Evolutionary conservation across 306 rosid genomes (phyloP).

Genomic region (Quercus variabilis): DNA sequence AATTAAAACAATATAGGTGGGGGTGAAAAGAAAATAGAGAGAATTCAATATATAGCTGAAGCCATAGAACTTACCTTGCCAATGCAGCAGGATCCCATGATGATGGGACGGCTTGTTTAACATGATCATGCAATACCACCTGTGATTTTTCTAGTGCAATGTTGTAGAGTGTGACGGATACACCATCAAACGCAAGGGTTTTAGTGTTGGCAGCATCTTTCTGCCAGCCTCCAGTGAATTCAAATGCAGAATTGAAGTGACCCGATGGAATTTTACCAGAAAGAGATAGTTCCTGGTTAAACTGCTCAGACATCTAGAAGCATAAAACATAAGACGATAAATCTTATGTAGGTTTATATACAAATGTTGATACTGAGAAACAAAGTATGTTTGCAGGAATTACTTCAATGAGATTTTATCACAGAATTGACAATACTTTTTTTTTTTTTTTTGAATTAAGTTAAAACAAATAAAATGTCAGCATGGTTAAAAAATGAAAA

Average conservation of each 20-base stretch:
- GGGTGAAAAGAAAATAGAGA: not conserved
- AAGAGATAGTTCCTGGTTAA: slow-evolving; percentile 72
- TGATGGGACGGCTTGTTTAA: slow-evolving; percentile 75
- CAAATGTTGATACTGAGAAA: not conserved
- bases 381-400: not conserved
- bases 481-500: not conserved
- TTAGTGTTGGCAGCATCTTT: slow-evolving; percentile 84
- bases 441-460: not conserved
- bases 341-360: not conserved
- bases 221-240: slow-evolving; percentile 71
- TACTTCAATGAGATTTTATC: not conserved
- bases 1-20: too few species aligned
- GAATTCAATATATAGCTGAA: not conserved
- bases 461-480: not conserved
- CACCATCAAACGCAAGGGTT: slow-evolving; percentile 75
- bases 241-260: slow-evolving; percentile 75
- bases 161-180: slow-evolving; percentile 58
- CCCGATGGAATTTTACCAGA: slow-evolving; percentile 86
- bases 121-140: slow-evolving; percentile 51
- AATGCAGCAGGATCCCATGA: slow-evolving; percentile 86
- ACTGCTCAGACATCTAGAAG: slow-evolving; percentile 79
- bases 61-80: slow-evolving; percentile 49
- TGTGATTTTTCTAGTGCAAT: slow-evolving; percentile 72
- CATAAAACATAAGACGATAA: not conserved
- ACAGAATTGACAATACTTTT: not conserved